A percentile compares a stretch with the other conserved stretches of the same genome.
Evolutionary conservation across 306 rosid genomes (phyloP).

Genomic region (Hippophae rhamnoides): DNA sequence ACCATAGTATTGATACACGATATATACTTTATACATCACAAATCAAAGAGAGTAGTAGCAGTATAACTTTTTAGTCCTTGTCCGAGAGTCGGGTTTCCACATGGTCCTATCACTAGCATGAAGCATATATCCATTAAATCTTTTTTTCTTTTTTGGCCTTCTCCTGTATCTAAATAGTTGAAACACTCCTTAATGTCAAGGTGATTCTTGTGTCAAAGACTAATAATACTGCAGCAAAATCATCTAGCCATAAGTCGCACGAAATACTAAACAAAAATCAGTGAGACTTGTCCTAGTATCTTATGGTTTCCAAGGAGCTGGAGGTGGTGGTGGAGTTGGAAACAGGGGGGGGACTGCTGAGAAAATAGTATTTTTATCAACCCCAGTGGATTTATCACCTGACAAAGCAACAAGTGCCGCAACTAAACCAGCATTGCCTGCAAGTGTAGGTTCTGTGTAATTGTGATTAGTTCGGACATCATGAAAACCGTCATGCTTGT

Average conservation of each 20-base stretch:
- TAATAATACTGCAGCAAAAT: constrained; percentile 30
- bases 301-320: constrained; percentile 97
- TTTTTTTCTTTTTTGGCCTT: constrained; percentile 7
- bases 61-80: no score
- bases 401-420: constrained; percentile 85
- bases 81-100: constrained; percentile 1
- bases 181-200: constrained; percentile 29
- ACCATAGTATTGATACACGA: constrained; percentile 27
- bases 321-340: constrained; percentile 99
- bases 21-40: constrained; percentile 58
- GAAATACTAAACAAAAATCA: constrained; percentile 28
- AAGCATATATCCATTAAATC: constrained; percentile 11
- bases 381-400: constrained; percentile 50
- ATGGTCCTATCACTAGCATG: constrained; percentile 25
- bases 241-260: constrained; percentile 30
- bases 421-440: constrained; percentile 93
- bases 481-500: constrained; percentile 77
- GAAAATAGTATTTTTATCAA: constrained; percentile 87
- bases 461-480: constrained; percentile 83
- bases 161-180: constrained; percentile 24
- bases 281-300: constrained; percentile 1
- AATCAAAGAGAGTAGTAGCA: constrained; percentile 24
- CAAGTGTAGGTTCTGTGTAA: constrained; percentile 93
- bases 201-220: constrained; percentile 21
- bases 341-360: constrained; percentile 96